These are phyloP conservation scores for Solanum appendiculatum DNA, from an alignment of 257 asterid genomes.

Conservation along the genomic window DNA sequence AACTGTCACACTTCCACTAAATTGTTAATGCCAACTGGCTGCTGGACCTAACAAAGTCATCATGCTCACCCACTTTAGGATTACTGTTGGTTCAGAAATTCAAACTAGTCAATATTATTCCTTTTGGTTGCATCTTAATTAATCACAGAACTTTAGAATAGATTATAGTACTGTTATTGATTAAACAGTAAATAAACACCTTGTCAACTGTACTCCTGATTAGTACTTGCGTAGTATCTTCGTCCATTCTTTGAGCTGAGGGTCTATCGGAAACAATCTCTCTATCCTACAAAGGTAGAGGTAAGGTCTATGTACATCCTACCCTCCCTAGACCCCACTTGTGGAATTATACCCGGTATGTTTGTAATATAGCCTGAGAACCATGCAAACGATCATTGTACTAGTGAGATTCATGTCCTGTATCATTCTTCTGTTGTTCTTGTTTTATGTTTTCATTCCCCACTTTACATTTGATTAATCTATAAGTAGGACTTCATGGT, in stretches of 20 bases:
- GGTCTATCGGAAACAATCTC: not conserved
- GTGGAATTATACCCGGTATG: not conserved
- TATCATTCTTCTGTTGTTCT: not conserved
- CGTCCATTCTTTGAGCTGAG: not conserved
- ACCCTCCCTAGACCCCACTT: not conserved
- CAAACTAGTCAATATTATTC: not conserved
- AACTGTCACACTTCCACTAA: not conserved
- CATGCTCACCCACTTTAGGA: not conserved
- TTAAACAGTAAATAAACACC: not conserved
- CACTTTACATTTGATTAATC: not conserved
- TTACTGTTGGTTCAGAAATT: not conserved
- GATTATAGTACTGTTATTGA: not conserved
- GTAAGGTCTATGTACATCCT: not conserved
- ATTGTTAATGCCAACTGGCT: not conserved
- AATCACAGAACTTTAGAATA: not conserved
- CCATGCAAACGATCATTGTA: not conserved
- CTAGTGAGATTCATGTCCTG: not conserved
- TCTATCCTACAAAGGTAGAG: not conserved
- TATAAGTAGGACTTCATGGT: not conserved
- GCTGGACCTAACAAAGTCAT: not conserved
- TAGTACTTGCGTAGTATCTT: not conserved
- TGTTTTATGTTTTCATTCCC: not conserved
- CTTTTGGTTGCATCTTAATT: not conserved
- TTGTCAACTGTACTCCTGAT: not conserved
- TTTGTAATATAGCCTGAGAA: not conserved